phyloP scores from a whole-genome alignment of 2,329 filamentous ascomycete genomes.

The Aspergillus ustus region DNA sequence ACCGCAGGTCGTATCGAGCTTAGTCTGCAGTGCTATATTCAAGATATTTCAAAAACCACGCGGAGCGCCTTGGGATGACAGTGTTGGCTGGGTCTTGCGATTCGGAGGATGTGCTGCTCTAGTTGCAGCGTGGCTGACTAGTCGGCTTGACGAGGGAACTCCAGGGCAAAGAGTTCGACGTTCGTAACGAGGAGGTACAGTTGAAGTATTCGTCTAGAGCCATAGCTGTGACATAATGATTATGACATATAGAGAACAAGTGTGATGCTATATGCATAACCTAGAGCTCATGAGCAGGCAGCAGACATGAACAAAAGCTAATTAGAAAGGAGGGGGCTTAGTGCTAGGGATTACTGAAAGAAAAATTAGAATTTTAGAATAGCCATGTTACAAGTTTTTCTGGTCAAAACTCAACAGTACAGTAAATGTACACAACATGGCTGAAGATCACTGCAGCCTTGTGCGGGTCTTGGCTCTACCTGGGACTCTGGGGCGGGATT shows the following conservation, averaged over 20 bases:
- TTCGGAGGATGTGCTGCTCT: conserved; percentile 81
- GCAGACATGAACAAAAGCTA: background rate
- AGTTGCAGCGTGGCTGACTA: conserved; percentile 74
- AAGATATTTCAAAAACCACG: conserved; percentile 83
- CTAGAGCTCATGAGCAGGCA: background rate
- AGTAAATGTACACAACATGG: background rate
- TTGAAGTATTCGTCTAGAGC: background rate
- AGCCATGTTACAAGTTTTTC: background rate
- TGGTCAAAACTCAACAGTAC: background rate
- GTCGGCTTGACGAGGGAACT: conserved; percentile 66
- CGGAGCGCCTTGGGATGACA: conserved; percentile 81
- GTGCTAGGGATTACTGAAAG: background rate
- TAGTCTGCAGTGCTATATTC: conserved; percentile 84
- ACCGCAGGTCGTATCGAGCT: conserved; percentile 87
- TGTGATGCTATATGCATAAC: background rate
- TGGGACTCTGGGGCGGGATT: conserved; percentile 4
- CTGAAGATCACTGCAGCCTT: conserved; percentile 5
- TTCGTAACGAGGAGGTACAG: background rate
- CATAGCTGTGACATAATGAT: background rate
- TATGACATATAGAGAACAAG: background rate
- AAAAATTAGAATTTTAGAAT: too few species aligned
- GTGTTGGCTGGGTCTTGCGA: conserved; percentile 83
- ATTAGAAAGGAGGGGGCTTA: background rate
- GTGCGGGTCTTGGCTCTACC: background rate
- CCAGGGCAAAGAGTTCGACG: background rate